Base-by-base conservation (phyloP, 768 basidiomycete species). In the Psilocybe cyanescens region DNA sequence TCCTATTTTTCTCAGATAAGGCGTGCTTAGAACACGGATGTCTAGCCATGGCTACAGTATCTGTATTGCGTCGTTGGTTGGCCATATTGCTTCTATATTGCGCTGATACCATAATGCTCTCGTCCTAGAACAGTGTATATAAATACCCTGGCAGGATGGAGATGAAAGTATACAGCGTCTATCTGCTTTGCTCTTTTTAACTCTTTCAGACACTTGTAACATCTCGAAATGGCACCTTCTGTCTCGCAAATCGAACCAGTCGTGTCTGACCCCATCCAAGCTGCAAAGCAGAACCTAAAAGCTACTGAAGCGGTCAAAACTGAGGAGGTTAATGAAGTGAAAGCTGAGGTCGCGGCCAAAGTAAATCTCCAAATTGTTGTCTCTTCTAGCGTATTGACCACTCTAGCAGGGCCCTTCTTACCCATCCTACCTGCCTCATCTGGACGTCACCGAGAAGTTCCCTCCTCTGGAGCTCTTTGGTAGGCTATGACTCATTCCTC, bases 361-460 rank as follows among this genome's bases (percentile, higher is more conserved):
- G 66, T 65, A 14, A 57, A 55, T 46, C 2, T 11, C 35, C 44
- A 14, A 11, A 33, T 53, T 3, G n/a, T 24, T n/a, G 17, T 30
- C 3, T 50, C 49, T 12, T 12, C 2, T 1, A 31, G 4, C 16
- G 9, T 16, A 30, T 11, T 31, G 14, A 30, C 4, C n/a, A 44
- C 24, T 17, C 8, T 16, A 33, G 31, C 53, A 80, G 60, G 80
- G 74, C 0, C 76, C 79, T 16, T 76, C 80, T 8, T 82, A 85
- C 64, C 83, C 84, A 1, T 79, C 75, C 68, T 84, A 85, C 70
- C 76, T 70, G 39, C 84, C 83, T 5, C 69, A 79, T 66, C 82
- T 74, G 65, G 80, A 85, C 59, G 64, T 72, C 0, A 66, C 72
- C 37, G 82, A 85, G 75, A 85, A 84, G 60, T 84, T 79, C 65